Evolutionary conservation across 176 grass and related monocot species (phyloP).

Genomic region (Hordeum marinum): DNA sequence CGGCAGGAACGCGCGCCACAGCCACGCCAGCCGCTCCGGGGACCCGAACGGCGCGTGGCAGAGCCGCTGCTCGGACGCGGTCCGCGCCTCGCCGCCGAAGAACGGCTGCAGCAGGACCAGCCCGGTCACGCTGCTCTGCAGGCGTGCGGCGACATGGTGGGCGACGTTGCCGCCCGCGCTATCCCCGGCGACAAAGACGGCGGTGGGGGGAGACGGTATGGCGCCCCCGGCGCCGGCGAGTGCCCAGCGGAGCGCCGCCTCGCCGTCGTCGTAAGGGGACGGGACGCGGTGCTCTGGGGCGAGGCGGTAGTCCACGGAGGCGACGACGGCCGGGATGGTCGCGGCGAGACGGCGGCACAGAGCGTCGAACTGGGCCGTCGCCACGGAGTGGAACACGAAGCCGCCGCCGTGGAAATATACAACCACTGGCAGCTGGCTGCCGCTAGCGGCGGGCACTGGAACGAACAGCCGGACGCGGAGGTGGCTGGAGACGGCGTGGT

Average conservation of each 20-base stretch:
- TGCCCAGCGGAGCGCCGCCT: slow-evolving; percentile 32
- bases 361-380: slow-evolving; percentile 18
- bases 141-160: slow-evolving; percentile 38
- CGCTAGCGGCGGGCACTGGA: not conserved
- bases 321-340: slow-evolving; percentile 13
- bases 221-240: slow-evolving; percentile 21
- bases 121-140: not conserved
- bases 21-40: slow-evolving; percentile 23
- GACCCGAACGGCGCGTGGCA: slow-evolving; percentile 25
- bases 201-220: not conserved
- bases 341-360: slow-evolving; percentile 39
- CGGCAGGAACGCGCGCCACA: slow-evolving; percentile 53
- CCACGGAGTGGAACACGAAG: slow-evolving; percentile 37
- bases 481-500: slow-evolving; percentile 29
- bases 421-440: slow-evolving; percentile 8
- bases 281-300: slow-evolving; percentile 38
- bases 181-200: slow-evolving; percentile 50
- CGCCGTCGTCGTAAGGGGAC: slow-evolving; percentile 40
- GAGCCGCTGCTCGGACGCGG: slow-evolving; percentile 27
- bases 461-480: slow-evolving; percentile 27
- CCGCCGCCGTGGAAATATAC: slow-evolving; percentile 58
- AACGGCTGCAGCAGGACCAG: slow-evolving; percentile 45
- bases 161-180: slow-evolving; percentile 59
- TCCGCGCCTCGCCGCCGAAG: slow-evolving; percentile 42
- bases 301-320: slow-evolving; percentile 49